Evolutionary conservation across 495 filamentous ascomycete genomes (phyloP), one percentile per base, ranked within the genome.

Genomic region (Xylaria longipes): DNA sequence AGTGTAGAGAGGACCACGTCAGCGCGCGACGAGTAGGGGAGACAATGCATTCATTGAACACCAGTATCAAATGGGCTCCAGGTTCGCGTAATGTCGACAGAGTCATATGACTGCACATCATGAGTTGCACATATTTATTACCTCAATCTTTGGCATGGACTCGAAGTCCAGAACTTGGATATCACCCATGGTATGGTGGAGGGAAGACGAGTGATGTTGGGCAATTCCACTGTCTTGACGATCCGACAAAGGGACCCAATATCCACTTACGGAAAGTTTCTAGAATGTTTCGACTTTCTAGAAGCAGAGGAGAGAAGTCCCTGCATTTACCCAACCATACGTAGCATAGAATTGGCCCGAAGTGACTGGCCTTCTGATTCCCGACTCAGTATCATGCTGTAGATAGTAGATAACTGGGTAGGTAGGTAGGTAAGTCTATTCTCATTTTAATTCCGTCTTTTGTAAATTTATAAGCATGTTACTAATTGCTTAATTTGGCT

Each of bases 61-160:
- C 22, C 50, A 27, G 3, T 54, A 54, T 29, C 50, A 54, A 29
- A 25, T 33, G 29, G 54, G 27, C 52, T n/a, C 54, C 8, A n/a
- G 15, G 22, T 0, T 20, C 5, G 14, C 29, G 14, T 1, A 22
- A 31, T n/a, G 54, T 20, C 14, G 54, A 35, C n/a, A 15, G 54
- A 31, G 5, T 35, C 15, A 58, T 35, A 58, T 58, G 27, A n/a
- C 20, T 58, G 20, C 54, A 20, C 15, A 33, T 8, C 12, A 35
- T 31, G 29, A 58, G n/a, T n/a, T 20, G 29, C 31, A 58, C 5
- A 31, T 29, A 31, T 56, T 65, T 8, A 62, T 76, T 80, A 85
- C 84, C 82, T 85, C 84, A 46, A 85, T 84, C 69, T 86, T 85
- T 15, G 83, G 83, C 63, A 86, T 77, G 37, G 83, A 79, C 76